phyloP scores from a whole-genome alignment of 768 basidiomycete genomes.

The Ramaria sp. region DNA sequence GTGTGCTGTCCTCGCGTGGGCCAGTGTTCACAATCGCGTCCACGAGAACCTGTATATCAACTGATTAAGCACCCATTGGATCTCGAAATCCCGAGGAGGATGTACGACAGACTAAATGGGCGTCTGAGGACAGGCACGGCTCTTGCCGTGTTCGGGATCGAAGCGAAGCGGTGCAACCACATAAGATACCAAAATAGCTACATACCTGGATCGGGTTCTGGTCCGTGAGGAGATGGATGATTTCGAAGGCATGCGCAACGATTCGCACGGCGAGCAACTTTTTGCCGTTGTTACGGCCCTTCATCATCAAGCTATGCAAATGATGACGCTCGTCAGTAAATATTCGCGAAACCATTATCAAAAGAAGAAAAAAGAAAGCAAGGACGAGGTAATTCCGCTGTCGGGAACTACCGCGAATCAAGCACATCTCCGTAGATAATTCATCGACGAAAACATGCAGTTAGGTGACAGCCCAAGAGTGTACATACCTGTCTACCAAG shows the following conservation, averaged over 20 bases:
- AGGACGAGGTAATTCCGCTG: too few relatives aligned
- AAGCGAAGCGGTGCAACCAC: neutral
- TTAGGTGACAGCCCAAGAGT: neutral
- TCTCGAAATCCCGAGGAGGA: neutral
- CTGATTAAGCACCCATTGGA: neutral
- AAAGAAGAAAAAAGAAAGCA: too few relatives aligned
- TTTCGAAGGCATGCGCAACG: constrained; percentile 98
- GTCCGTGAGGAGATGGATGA: constrained; percentile 99
- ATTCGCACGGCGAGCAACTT: constrained; percentile 98
- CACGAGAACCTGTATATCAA: constrained; percentile 61
- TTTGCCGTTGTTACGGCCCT: constrained; percentile 99
- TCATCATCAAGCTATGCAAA: constrained; percentile 88
- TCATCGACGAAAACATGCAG: neutral
- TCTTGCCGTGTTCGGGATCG: neutral
- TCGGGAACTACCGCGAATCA: too few relatives aligned
- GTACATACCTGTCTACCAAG: constrained; percentile 78
- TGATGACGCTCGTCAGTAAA: too few relatives aligned
- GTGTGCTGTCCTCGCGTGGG: constrained; percentile 98
- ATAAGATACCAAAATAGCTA: neutral
- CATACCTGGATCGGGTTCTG: constrained; percentile 98
- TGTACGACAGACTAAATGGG: neutral
- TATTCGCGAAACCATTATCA: too few relatives aligned
- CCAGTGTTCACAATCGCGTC: constrained; percentile 99
- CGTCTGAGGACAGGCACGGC: neutral
- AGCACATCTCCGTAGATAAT: too few relatives aligned